These are phyloP conservation scores for Arctostaphylos glauca DNA, from an alignment of 148 eudicot species.

Conservation along the genomic window DNA sequence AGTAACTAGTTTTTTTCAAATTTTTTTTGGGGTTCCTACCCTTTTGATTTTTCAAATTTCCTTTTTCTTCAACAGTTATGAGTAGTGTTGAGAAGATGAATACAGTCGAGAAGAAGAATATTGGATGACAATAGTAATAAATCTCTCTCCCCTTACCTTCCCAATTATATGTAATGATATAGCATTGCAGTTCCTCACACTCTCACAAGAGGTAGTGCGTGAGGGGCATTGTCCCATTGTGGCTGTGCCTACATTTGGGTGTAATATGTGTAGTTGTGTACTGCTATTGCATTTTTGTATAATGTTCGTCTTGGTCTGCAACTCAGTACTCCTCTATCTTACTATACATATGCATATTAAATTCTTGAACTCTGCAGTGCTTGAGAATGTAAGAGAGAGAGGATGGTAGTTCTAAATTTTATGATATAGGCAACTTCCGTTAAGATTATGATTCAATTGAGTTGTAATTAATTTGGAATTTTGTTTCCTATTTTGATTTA, in stretches of 20 bases:
- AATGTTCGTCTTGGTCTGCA: not conserved
- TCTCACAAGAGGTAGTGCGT: no score
- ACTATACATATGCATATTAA: not conserved
- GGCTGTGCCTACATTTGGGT: no score
- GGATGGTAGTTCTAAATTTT: no score
- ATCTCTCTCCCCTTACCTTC: not conserved
- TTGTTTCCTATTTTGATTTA: no score
- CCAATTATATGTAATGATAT: not conserved
- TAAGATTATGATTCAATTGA: no score
- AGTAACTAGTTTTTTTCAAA: not conserved
- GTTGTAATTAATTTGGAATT: no score
- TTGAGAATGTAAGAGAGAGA: not conserved
- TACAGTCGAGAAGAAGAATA: not conserved
- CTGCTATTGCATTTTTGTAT: no score
- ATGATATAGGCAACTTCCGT: no score
- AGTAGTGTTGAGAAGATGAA: not conserved
- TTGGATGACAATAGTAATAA: not conserved
- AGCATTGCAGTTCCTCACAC: no score
- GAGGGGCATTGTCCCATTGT: no score
- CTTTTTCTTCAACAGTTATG: not conserved
- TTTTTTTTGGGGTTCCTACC: conserved; percentile 1
- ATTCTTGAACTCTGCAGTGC: not conserved
- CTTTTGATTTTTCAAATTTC: not conserved
- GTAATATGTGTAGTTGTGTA: no score
- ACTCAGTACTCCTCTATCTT: not conserved